Conservation (phyloP, 2,329 filamentous ascomycete species). For the Diaporthe aspalathi region DNA sequence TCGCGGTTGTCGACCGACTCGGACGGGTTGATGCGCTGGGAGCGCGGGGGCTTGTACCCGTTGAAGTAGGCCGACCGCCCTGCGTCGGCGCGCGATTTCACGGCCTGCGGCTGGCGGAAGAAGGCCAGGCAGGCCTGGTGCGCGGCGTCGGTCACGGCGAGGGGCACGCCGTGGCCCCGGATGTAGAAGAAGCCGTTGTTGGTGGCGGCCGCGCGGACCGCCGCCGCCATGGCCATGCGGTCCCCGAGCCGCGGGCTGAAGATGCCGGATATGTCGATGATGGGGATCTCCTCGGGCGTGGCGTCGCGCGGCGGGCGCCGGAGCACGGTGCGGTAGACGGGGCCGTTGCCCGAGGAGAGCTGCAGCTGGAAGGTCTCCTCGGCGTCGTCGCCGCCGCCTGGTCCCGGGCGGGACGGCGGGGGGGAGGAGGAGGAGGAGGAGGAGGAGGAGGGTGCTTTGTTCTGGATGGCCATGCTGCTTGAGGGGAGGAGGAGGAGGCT, state of each 20-base stretch:
- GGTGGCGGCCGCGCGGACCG: slow-evolving; percentile 54
- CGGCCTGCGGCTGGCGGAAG: slow-evolving; percentile 58
- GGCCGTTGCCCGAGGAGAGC: slow-evolving; percentile 52
- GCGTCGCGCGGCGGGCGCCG: slow-evolving; percentile 52
- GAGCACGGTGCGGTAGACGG: slow-evolving; percentile 51
- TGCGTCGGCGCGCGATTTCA: slow-evolving; percentile 54
- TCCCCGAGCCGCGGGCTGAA: slow-evolving; percentile 31
- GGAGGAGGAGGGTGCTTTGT: neutral
- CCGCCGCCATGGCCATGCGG: slow-evolving; percentile 40
- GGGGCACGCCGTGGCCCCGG: slow-evolving; percentile 59
- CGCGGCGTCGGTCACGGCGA: slow-evolving; percentile 46
- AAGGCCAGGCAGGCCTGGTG: slow-evolving; percentile 54
- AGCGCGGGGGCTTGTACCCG: slow-evolving; percentile 58
- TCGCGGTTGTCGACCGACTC: slow-evolving; percentile 64
- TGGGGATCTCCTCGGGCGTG: slow-evolving; percentile 59
- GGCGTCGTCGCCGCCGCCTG: neutral
- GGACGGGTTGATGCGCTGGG: slow-evolving; percentile 60
- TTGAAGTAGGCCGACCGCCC: slow-evolving; percentile 57
- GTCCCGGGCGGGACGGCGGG: neutral
- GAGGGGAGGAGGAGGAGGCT: too few species aligned
- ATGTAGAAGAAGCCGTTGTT: slow-evolving; percentile 68
- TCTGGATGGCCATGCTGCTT: slow-evolving; percentile 1
- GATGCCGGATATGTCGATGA: slow-evolving; percentile 63
- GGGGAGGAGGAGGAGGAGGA: neutral
- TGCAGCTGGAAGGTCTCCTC: slow-evolving; percentile 47